These are phyloP conservation scores for Chenopodium suecicum DNA, from an alignment of 148 eudicot genomes.

Conservation along the genomic window DNA sequence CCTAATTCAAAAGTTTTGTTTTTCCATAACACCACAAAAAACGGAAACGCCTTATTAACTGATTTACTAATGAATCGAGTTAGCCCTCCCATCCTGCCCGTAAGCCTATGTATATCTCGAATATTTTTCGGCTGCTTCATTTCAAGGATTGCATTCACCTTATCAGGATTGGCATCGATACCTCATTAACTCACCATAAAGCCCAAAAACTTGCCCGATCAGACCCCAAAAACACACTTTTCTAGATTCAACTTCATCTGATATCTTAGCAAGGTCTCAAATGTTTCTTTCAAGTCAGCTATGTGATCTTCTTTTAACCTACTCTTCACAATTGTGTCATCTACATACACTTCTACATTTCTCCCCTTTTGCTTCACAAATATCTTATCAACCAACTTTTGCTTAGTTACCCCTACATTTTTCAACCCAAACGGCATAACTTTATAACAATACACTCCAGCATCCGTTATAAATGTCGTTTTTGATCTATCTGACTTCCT, in stretches of 20 bases:
- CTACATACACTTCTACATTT: not conserved
- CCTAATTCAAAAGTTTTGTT: not conserved
- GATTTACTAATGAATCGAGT: not conserved
- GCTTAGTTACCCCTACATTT: not conserved
- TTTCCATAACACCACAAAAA: not conserved
- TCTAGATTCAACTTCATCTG: not conserved
- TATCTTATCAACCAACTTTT: not conserved
- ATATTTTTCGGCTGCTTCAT: not conserved
- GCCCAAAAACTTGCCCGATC: not conserved
- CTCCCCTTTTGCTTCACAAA: not conserved
- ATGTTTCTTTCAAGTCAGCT: not conserved
- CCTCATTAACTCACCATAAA: not conserved
- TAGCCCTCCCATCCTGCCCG: too few species aligned
- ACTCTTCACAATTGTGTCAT: not conserved
- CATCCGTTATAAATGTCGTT: too few species aligned
- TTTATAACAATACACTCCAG: too few species aligned
- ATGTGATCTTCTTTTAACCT: not conserved
- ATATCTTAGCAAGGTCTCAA: not conserved
- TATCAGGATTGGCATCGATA: not conserved
- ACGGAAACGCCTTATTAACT: not conserved
- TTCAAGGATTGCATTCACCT: not conserved
- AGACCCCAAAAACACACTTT: not conserved
- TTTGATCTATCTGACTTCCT: too few species aligned
- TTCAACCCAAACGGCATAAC: not conserved
- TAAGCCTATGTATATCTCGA: too few species aligned